Evolutionary conservation across 116 monocot genomes (phyloP).

Genomic region (Cymodocea nodosa): DNA sequence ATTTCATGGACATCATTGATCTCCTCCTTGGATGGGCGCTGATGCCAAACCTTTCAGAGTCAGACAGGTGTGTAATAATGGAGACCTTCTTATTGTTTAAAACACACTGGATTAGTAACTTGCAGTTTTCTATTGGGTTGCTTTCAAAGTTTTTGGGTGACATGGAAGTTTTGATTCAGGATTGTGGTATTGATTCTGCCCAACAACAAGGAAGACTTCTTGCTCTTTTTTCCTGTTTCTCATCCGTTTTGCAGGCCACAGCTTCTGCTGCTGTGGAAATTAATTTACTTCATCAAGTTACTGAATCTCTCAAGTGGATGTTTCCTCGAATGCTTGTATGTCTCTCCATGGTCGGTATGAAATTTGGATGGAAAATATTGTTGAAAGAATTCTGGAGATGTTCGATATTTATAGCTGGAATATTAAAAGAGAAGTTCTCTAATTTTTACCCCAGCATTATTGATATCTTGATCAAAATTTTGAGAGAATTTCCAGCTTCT

Average conservation of each 20-base stretch:
- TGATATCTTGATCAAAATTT: slow-evolving; percentile 57
- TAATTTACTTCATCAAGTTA: slow-evolving; percentile 34
- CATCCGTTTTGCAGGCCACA: slow-evolving; percentile 56
- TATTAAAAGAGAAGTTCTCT: slow-evolving; percentile 64
- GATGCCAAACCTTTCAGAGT: slow-evolving; percentile 65
- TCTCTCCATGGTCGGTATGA: slow-evolving; percentile 36
- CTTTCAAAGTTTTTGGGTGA: slow-evolving; percentile 86
- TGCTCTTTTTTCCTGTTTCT: slow-evolving; percentile 83
- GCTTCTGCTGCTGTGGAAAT: slow-evolving; percentile 41
- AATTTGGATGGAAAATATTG: slow-evolving; percentile 58
- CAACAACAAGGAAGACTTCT: slow-evolving; percentile 40
- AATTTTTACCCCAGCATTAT: slow-evolving; percentile 36
- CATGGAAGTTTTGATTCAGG: slow-evolving; percentile 74
- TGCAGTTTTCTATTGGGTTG: slow-evolving; percentile 60
- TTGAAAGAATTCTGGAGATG: slow-evolving; percentile 55
- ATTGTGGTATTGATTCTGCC: slow-evolving; percentile 20
- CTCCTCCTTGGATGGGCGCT: slow-evolving; percentile 95
- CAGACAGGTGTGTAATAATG: slow-evolving; percentile 40
- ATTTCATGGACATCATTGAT: slow-evolving; percentile 81
- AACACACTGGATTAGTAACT: slow-evolving; percentile 65
- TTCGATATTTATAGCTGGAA: slow-evolving; percentile 56
- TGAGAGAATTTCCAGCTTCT: slow-evolving; percentile 30
- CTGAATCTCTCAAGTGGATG: slow-evolving; percentile 38
- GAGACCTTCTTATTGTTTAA: slow-evolving; percentile 75
- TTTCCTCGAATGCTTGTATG: slow-evolving; percentile 54